Base-by-base conservation (phyloP, 2,329 filamentous ascomycete genomes). In the Fusarium equiseti region DNA sequence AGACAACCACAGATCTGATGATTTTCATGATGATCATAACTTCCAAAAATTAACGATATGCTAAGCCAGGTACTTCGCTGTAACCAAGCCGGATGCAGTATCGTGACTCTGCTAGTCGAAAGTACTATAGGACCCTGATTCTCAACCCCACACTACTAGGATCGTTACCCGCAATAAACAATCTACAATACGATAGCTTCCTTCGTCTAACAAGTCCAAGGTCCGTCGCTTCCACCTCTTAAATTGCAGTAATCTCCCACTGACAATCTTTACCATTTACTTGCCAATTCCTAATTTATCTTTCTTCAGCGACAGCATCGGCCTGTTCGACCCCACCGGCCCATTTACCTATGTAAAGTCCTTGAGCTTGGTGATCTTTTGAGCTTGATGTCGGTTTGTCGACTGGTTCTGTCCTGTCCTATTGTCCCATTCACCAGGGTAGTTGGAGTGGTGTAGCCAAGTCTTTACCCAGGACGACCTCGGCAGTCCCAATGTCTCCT, bases 401-500 rank as follows among this genome's bases (percentile, higher is more conserved):
- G 35, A 44, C 79, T 44, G 35, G 22, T 16, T 64, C 43, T 48
- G 24, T 31, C 11, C 58, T 20, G 12, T 44, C 18, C 9, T 38
- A 38, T 38, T 38, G 16, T 38, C 40, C 42, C 29, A 26, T 66
- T 29, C 75, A 92, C 91, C 89, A 92, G 35, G 91, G 90, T 40
- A 93, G 77, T 73, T 90, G 86, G 59, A 93, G 81, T 35, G 90
- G 90, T 8, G 89, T 91, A 15, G 88, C 79, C 48, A 92, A 79
- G 70, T 86, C 80, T 66, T 86, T 86, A 8, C 91, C 91, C 29
- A 93, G 82, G 8, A 90, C 87, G 15, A 80, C 81, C 70, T 91
- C 88, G 16, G 89, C 90, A 62, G 90, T 92, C 13, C 90, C 90
- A 76, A 92, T 92, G 75, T 92, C 90, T 63, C 88, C 89, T 81